These are phyloP conservation scores for Cladosporium cucumerinum DNA, from an alignment of 2,329 filamentous ascomycete genomes.

Conservation along the genomic window DNA sequence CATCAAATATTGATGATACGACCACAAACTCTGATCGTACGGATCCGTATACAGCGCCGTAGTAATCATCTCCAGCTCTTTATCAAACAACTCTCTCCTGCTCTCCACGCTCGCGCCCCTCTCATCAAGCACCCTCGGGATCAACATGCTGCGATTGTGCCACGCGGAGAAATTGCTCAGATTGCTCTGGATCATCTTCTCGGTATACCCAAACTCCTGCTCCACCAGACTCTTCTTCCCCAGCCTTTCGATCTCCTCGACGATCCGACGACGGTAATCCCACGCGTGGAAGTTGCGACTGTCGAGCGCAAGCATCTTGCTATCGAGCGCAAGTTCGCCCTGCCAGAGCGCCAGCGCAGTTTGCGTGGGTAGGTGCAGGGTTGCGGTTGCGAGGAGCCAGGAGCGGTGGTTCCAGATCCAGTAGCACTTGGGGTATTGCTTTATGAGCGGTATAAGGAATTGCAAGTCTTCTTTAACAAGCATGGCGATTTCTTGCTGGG, in stretches of 20 bases:
- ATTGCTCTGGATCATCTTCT: conserved; percentile 77
- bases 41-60: conserved; percentile 82
- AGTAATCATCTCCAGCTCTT: conserved; percentile 73
- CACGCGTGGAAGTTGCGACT: conserved; percentile 94
- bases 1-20: conserved; percentile 89
- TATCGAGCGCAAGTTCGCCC: conserved; percentile 75
- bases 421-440: conserved; percentile 92
- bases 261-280: conserved; percentile 80
- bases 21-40: conserved; percentile 94
- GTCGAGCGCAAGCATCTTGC: conserved; percentile 85
- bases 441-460: conserved; percentile 80
- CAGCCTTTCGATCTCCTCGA: conserved; percentile 68
- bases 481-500: conserved; percentile 42
- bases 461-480: conserved; percentile 69
- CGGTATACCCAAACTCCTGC: conserved; percentile 83
- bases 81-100: conserved; percentile 67
- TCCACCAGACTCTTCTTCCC: conserved; percentile 58
- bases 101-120: conserved; percentile 60
- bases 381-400: conserved; percentile 76
- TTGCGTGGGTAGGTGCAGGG: conserved; percentile 56
- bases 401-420: conserved; percentile 98
- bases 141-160: conserved; percentile 85
- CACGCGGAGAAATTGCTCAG: conserved; percentile 96
- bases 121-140: conserved; percentile 71
- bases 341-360: conserved; percentile 70